Conservation (phyloP, 1,139 yeast genomes). For the Blastobotrys persicus region DNA sequence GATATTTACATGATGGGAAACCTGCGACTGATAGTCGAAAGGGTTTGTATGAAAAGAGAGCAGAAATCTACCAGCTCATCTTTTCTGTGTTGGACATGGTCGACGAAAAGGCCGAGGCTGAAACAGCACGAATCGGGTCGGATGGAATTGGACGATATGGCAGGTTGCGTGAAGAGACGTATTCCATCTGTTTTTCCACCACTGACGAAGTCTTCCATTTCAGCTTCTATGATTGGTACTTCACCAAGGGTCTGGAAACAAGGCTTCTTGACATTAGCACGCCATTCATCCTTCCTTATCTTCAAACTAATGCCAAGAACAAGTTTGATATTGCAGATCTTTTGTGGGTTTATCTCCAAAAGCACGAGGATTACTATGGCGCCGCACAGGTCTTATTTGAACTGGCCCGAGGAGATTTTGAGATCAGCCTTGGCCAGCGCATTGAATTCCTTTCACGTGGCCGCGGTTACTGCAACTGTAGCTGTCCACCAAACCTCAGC, state of each 20-base stretch:
- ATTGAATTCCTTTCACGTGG: conserved; percentile 90
- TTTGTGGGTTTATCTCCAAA: conserved; percentile 87
- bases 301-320: conserved; percentile 67
- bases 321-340: conserved; percentile 75
- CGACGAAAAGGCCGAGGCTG: conserved; percentile 62
- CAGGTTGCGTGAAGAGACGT: conserved; percentile 67
- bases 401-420: conserved; percentile 72
- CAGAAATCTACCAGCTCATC: conserved; percentile 64
- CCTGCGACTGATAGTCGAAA: conserved; percentile 49
- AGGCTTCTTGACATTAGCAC: conserved; percentile 77
- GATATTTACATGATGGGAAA: conserved; percentile 52
- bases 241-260: conserved; percentile 71
- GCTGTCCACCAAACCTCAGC: conserved; percentile 72
- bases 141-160: conserved; percentile 9
- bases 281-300: conserved; percentile 72
- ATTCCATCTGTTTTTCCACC: conserved; percentile 68
- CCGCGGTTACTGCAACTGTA: conserved; percentile 86
- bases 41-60: conserved; percentile 47
- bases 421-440: conserved; percentile 65
- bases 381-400: conserved; percentile 82
- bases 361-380: conserved; percentile 69
- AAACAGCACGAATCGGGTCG: conserved; percentile 37
- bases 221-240: conserved; percentile 90
- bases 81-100: conserved; percentile 71
- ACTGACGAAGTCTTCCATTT: conserved; percentile 84